Evolutionary conservation across 1,284 basidiomycete genomes (phyloP).

Genomic region (Microbotryum silenes-acaulis): DNA sequence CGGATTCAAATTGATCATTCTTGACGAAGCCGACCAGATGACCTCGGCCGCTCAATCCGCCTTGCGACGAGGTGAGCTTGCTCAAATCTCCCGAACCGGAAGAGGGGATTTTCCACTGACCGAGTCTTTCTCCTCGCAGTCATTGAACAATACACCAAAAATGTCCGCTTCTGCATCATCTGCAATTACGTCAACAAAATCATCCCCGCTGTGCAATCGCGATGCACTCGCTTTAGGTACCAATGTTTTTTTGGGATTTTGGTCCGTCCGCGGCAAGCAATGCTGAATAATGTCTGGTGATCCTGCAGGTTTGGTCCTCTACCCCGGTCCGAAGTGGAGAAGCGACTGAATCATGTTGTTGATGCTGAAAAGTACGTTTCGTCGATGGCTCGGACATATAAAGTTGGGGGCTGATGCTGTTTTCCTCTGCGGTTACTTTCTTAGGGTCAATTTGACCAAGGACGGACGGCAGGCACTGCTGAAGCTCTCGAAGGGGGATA

Average conservation of each 20-base stretch:
- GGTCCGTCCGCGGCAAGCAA: no score
- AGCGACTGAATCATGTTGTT: slow-evolving; percentile 68
- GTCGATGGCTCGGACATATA: background rate
- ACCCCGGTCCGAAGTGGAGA: slow-evolving; percentile 76
- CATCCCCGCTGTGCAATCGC: slow-evolving; percentile 93
- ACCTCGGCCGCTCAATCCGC: slow-evolving; percentile 95
- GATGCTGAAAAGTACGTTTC: slow-evolving; percentile 68
- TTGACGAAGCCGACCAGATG: slow-evolving; percentile 99
- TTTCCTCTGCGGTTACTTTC: background rate
- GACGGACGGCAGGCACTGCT: slow-evolving; percentile 84
- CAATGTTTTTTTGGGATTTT: no score
- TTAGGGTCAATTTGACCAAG: slow-evolving; percentile 73
- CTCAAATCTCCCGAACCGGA: background rate
- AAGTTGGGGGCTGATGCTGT: background rate
- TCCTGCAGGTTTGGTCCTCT: slow-evolving; percentile 73
- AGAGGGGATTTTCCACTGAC: background rate
- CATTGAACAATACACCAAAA: slow-evolving; percentile 97
- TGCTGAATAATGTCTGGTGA: background rate
- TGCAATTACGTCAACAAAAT: slow-evolving; percentile 99
- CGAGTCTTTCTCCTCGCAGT: slow-evolving; percentile 46
- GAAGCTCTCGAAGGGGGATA: slow-evolving; percentile 90
- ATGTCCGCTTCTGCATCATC: slow-evolving; percentile 98
- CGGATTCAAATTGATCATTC: slow-evolving; percentile 93
- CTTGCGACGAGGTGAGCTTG: slow-evolving; percentile 59
- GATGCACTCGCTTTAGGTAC: slow-evolving; percentile 79